Conservation (phyloP, 306 rosid genomes). For the Argentina anserina region DNA sequence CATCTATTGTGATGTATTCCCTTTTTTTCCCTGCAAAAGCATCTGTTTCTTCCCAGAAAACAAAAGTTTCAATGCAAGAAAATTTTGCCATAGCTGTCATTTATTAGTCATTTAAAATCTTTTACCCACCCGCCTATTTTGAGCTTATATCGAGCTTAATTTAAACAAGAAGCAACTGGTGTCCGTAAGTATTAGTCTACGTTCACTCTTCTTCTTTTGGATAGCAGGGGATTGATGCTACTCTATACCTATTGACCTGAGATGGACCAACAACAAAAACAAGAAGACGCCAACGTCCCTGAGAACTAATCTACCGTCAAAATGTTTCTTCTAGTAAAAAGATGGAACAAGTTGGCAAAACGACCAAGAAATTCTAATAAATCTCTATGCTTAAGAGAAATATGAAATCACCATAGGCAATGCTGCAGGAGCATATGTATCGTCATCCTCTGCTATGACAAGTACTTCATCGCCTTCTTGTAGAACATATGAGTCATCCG, state of each 20-base stretch:
- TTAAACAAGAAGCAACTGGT: neutral
- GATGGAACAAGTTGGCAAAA: conserved; percentile 12
- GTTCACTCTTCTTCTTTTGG: neutral
- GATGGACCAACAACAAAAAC: conserved; percentile 7
- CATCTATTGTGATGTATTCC: neutral
- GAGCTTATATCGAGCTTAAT: conserved; percentile 1
- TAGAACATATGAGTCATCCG: conserved; percentile 75
- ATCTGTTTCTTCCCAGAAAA: neutral
- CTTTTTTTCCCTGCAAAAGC: neutral
- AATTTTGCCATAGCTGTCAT: neutral
- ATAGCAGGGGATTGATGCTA: neutral
- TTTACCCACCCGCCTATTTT: conserved; percentile 1
- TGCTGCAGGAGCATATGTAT: conserved; percentile 71
- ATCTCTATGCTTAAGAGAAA: conserved; percentile 23
- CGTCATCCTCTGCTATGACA: conserved; percentile 92
- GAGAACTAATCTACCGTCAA: neutral
- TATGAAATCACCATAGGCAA: conserved; percentile 72
- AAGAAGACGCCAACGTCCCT: neutral
- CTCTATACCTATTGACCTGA: neutral
- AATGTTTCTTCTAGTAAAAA: neutral
- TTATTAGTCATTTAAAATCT: neutral
- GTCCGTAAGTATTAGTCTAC: conserved; percentile 20
- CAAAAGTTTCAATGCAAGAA: neutral
- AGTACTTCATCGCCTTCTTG: conserved; percentile 88
- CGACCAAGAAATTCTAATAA: conserved; percentile 7